phyloP scores from a whole-genome alignment of 805 yeast genomes.

The Spathaspora girioi region DNA sequence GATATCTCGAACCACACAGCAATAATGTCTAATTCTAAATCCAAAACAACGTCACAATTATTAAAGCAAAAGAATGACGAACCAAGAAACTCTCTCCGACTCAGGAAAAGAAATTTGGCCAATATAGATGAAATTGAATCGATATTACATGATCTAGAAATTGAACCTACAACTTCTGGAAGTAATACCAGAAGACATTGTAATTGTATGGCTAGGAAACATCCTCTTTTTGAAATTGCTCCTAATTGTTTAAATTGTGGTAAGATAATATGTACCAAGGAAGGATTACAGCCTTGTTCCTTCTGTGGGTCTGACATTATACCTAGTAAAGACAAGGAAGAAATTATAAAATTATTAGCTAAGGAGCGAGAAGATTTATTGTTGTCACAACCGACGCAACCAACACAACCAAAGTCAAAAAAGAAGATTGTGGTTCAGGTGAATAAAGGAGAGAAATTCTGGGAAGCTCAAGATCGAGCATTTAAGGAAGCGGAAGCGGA shows the following conservation, averaged over 20 bases:
- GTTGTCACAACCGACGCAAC: conserved; percentile 14
- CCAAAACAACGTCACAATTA: conserved; percentile 47
- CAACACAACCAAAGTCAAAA: conserved; percentile 7
- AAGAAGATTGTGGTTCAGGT: conserved; percentile 54
- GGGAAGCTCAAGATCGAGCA: conserved; percentile 64
- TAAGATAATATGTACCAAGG: conserved; percentile 83
- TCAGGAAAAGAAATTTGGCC: conserved; percentile 46
- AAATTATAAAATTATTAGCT: conserved; percentile 50
- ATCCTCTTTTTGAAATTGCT: conserved; percentile 82
- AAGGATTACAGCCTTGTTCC: conserved; percentile 88
- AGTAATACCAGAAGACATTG: conserved; percentile 39
- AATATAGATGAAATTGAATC: conserved; percentile 64
- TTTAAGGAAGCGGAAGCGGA: conserved; percentile 56
- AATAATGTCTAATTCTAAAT: conserved; percentile 9
- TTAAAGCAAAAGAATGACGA: conserved; percentile 28
- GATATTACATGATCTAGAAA: conserved; percentile 52
- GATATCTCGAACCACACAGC: not conserved
- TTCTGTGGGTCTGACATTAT: conserved; percentile 72
- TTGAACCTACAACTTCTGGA: conserved; percentile 3
- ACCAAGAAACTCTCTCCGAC: conserved; percentile 17
- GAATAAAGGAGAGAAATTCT: conserved; percentile 57
- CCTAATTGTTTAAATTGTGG: conserved; percentile 96
- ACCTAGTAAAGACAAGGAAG: conserved; percentile 54
- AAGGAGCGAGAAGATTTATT: conserved; percentile 45
- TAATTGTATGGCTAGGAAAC: conserved; percentile 82